A percentile compares a stretch with the other conserved stretches of the same genome.
Evolutionary conservation across 169 alveolate genomes (phyloP).

Genomic region (Eimeria sp.): DNA sequence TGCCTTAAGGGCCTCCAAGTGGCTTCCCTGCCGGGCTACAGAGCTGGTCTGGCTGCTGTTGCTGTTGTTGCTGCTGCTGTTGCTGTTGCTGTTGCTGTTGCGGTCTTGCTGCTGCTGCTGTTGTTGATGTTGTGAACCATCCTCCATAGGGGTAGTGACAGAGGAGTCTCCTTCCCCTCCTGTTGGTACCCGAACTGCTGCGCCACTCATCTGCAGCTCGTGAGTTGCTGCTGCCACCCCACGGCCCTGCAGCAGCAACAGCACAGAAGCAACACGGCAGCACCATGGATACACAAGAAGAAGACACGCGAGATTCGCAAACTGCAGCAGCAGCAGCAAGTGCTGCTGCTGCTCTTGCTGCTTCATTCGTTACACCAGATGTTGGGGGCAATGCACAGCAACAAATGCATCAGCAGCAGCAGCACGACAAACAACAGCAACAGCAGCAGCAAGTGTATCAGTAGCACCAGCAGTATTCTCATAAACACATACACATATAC

Average conservation of each 20-base stretch:
- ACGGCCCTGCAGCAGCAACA: neutral
- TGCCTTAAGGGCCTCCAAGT: neutral
- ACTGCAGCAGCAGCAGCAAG: too few species aligned
- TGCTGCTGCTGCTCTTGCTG: too few species aligned
- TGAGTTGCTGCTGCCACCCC: neutral
- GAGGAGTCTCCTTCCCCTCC: neutral
- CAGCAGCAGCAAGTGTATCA: too few species aligned
- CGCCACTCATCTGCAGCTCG: neutral
- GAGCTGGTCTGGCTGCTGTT: slow-evolving; percentile 89
- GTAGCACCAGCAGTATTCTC: too few species aligned
- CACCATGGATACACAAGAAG: too few species aligned
- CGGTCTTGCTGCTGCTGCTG: slow-evolving; percentile 29
- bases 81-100: slow-evolving; percentile 2
- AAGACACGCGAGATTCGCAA: too few species aligned
- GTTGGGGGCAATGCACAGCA: too few species aligned
- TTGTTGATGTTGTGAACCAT: slow-evolving; percentile 8
- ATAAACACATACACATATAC: too few species aligned
- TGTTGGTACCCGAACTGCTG: neutral
- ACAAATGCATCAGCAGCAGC: too few species aligned
- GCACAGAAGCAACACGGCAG: too few species aligned
- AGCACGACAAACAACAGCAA: too few species aligned
- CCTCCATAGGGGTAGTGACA: neutral
- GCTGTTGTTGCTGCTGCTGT: neutral
- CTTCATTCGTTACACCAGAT: too few species aligned
- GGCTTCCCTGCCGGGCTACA: neutral